Conservation (phyloP, 1,139 yeast species). For the Fermentozyma sake region DNA sequence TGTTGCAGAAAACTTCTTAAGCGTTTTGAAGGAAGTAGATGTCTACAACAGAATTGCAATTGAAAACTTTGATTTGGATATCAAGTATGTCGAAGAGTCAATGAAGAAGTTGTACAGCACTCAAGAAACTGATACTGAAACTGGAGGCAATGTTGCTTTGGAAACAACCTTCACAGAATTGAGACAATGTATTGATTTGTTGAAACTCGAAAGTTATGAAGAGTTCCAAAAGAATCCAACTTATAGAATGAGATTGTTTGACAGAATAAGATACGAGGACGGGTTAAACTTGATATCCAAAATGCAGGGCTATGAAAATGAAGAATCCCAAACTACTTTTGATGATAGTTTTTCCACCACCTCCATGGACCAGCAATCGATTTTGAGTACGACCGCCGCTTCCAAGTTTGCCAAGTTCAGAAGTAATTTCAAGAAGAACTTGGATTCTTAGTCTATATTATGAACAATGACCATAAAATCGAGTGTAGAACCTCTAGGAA, state of each 20-base stretch:
- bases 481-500: too few relatives aligned
- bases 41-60: conserved; percentile 36
- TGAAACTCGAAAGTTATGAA: conserved; percentile 35
- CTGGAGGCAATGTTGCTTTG: conserved; percentile 33
- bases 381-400: conserved; percentile 27
- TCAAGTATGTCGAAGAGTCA: conserved; percentile 36
- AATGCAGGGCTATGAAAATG: conserved; percentile 20
- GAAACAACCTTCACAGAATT: conserved; percentile 44
- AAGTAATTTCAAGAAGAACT: conserved; percentile 26
- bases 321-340: conserved; percentile 8
- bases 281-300: conserved; percentile 36
- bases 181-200: conserved; percentile 41
- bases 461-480: too few relatives aligned
- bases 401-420: conserved; percentile 42
- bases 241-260: conserved; percentile 39
- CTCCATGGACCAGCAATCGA: conserved; percentile 21
- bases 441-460: too few relatives aligned
- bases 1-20: conserved; percentile 67
- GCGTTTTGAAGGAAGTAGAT: conserved; percentile 49
- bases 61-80: conserved; percentile 42
- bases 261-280: conserved; percentile 39
- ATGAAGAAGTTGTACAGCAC: conserved; percentile 28
- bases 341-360: conserved; percentile 17
- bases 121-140: conserved; percentile 16
- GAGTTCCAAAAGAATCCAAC: conserved; percentile 37